Evolutionary conservation across 495 filamentous ascomycete species (phyloP).

Genomic region (Penicillium argentinense): DNA sequence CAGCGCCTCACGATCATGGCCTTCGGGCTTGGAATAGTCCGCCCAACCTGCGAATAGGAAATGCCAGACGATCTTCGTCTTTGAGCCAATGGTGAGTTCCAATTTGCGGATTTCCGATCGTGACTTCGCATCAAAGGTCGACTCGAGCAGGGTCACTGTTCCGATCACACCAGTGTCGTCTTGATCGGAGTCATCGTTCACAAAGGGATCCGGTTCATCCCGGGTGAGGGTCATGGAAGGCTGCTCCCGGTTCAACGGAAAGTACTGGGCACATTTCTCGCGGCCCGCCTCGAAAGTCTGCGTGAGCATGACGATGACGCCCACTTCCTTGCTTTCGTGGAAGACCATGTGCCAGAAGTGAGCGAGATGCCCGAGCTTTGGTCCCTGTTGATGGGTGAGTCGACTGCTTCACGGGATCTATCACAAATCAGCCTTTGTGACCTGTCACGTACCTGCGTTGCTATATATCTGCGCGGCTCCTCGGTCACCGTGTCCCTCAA

Average conservation of each 20-base stretch:
- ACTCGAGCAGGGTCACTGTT: constrained; percentile 50
- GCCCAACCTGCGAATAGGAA: constrained; percentile 92
- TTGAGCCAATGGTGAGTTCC: constrained; percentile 52
- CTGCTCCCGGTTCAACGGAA: constrained; percentile 60
- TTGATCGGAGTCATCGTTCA: constrained; percentile 25
- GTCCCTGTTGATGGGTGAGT: constrained; percentile 58
- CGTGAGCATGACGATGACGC: constrained; percentile 94
- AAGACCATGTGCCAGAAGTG: constrained; percentile 98
- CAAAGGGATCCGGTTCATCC: constrained; percentile 39
- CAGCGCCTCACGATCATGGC: constrained; percentile 74
- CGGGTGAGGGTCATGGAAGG: constrained; percentile 62
- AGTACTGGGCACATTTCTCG: constrained; percentile 94
- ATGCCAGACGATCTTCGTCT: constrained; percentile 78
- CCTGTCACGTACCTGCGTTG: constrained; percentile 56
- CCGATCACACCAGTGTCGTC: constrained; percentile 23
- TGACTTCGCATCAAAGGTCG: constrained; percentile 44
- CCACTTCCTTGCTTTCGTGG: constrained; percentile 74
- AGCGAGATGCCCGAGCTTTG: constrained; percentile 64
- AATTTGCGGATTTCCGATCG: constrained; percentile 58
- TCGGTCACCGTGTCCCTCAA: constrained; percentile 57
- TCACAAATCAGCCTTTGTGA: constrained; percentile 1
- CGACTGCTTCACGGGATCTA: not conserved
- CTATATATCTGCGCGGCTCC: constrained; percentile 60
- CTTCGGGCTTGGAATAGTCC: constrained; percentile 85
- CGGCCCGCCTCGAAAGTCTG: constrained; percentile 77